Evolutionary conservation across 176 grass and related monocot species (phyloP).

Genomic region (Bromus sterilis): DNA sequence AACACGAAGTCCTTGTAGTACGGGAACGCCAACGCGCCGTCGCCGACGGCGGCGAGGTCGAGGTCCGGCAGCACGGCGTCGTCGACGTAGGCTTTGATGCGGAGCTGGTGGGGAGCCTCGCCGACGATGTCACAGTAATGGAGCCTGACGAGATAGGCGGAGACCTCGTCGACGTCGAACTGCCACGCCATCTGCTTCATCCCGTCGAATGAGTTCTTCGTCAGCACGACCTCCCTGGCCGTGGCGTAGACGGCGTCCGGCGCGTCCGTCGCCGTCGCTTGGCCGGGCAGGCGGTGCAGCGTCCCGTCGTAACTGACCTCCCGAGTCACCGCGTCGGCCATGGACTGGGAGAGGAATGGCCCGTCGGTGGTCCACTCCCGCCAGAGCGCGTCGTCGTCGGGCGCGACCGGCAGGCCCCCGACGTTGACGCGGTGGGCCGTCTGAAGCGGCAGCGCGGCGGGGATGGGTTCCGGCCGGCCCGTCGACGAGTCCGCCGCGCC

Average conservation of each 20-base stretch:
- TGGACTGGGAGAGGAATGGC: background rate
- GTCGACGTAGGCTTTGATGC: conserved; percentile 32
- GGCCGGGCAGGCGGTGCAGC: conserved; percentile 6
- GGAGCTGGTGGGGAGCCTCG: background rate
- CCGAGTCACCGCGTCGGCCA: background rate
- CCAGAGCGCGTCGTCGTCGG: conserved; percentile 47
- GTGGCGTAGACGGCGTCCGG: conserved; percentile 58
- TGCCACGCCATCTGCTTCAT: conserved; percentile 57
- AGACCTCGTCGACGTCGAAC: conserved; percentile 21
- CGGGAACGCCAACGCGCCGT: conserved; percentile 27
- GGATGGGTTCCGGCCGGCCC: background rate
- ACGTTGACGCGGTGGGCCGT: conserved; percentile 54
- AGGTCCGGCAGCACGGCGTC: background rate
- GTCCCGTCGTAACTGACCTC: background rate
- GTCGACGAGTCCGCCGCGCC: background rate
- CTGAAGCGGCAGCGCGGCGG: conserved; percentile 33
- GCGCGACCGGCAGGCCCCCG: conserved; percentile 31
- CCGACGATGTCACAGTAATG: conserved; percentile 72
- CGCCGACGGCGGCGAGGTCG: conserved; percentile 24
- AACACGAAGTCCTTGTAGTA: conserved; percentile 44
- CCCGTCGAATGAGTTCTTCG: background rate
- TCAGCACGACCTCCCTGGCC: conserved; percentile 27
- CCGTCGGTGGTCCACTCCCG: conserved; percentile 52
- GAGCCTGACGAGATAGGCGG: conserved; percentile 56
- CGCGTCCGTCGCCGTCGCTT: conserved; percentile 36